Conservation (phyloP, 345 rosid genomes). For the Eucalyptus leucophloia region DNA sequence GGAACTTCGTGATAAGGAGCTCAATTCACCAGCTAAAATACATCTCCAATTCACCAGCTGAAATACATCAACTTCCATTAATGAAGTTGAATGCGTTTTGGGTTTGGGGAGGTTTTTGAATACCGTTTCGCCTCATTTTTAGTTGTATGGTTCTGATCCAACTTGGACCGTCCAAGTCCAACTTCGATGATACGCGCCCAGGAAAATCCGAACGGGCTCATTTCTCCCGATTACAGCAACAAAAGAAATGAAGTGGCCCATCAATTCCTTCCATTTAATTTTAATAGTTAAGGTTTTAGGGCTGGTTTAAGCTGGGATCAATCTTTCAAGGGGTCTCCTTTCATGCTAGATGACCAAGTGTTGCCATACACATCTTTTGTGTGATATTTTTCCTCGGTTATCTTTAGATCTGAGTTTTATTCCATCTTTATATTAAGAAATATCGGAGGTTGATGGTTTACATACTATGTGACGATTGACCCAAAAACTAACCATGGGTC, state of each 20-base stretch:
- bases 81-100: no score
- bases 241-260: not conserved
- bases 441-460: not conserved
- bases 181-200: no score
- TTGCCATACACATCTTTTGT: not conserved
- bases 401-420: not conserved
- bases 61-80: no score
- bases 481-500: not conserved
- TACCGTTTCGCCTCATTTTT: no score
- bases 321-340: not conserved
- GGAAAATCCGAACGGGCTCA: no score
- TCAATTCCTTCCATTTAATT: not conserved
- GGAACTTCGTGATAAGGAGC: constrained; percentile 65
- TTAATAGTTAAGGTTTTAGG: not conserved
- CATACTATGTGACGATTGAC: not conserved
- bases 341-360: not conserved
- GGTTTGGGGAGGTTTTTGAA: no score
- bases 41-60: not conserved
- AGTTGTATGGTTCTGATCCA: no score
- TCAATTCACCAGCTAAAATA: not conserved
- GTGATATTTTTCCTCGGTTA: not conserved
- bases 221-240: not conserved
- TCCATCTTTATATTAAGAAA: not conserved
- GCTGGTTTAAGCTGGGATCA: not conserved
- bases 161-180: no score